Evolutionary conservation across 208 protist genomes (phyloP).

Genomic region (Acanthamoeba lugdunensis): DNA sequence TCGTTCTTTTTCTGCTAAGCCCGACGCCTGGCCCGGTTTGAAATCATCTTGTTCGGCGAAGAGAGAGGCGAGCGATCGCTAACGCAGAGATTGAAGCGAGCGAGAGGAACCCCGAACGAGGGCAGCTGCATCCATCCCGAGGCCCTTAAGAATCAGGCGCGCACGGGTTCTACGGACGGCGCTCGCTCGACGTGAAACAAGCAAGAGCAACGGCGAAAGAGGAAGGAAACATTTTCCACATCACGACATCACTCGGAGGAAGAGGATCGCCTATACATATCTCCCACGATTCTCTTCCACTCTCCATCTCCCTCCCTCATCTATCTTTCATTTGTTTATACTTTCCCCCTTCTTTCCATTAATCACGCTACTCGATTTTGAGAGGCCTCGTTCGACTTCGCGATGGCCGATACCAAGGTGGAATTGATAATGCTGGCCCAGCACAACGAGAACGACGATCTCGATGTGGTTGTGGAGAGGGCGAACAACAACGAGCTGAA

Average conservation of each 20-base stretch:
- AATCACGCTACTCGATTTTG: neutral
- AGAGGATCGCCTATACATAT: neutral
- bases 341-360: neutral
- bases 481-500: neutral
- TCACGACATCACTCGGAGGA: neutral
- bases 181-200: neutral
- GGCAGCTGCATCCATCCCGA: too few relatives aligned
- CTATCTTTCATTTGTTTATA: neutral
- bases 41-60: too few relatives aligned
- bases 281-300: neutral
- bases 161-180: too few relatives aligned
- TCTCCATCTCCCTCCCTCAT: neutral
- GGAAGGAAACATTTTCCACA: neutral
- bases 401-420: neutral
- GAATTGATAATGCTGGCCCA: neutral
- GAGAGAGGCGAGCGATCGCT: too few relatives aligned
- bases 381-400: neutral
- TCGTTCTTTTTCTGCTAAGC: too few relatives aligned
- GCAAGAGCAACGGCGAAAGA: neutral
- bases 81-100: too few relatives aligned
- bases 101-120: too few relatives aligned
- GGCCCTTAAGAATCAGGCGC: too few relatives aligned
- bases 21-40: too few relatives aligned
- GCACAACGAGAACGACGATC: neutral
- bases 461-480: constrained; percentile 5